Percentiles rank a stretch among this genome's conserved stretches.
These are phyloP conservation scores for Stagonosporopsis tanaceti DNA, from an alignment of 2,329 filamentous ascomycete genomes.

Conservation along the genomic window DNA sequence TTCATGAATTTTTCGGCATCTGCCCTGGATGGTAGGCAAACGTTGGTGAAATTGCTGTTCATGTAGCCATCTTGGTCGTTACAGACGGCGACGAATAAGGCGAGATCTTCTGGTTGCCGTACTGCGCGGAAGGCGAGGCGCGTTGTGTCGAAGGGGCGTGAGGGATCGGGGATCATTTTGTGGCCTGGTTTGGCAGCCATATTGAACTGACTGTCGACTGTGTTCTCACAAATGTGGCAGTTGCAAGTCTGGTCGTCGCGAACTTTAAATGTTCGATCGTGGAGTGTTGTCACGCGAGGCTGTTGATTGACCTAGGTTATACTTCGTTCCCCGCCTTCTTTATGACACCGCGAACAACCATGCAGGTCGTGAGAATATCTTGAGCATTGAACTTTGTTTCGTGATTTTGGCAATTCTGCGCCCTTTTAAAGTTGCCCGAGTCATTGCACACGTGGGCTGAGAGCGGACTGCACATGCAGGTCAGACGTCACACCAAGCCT, in stretches of 20 bases:
- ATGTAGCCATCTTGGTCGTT: constrained; percentile 34
- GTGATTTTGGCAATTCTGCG: not conserved
- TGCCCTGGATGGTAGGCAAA: constrained; percentile 22
- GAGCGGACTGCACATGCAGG: not conserved
- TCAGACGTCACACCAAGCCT: not conserved
- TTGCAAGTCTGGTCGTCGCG: no score
- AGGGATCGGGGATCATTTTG: constrained; percentile 3
- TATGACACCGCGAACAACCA: no score
- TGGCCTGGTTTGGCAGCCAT: constrained; percentile 9
- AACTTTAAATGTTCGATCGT: not conserved
- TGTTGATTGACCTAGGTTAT: no score
- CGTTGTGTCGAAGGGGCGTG: constrained; percentile 31
- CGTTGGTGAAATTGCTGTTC: constrained; percentile 38
- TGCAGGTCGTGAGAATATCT: no score
- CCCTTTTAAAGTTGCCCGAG: constrained; percentile 14
- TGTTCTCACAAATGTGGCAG: not conserved
- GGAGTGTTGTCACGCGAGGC: not conserved
- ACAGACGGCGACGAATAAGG: constrained; percentile 35
- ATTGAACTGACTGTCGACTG: not conserved
- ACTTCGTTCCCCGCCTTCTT: no score
- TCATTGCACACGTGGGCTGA: not conserved
- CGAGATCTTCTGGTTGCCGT: constrained; percentile 28
- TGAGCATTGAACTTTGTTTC: no score
- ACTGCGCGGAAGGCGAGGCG: constrained; percentile 39
- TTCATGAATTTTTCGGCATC: constrained; percentile 30